phyloP scores from a whole-genome alignment of 257 asterid species.

The Euphrasia confusa region DNA sequence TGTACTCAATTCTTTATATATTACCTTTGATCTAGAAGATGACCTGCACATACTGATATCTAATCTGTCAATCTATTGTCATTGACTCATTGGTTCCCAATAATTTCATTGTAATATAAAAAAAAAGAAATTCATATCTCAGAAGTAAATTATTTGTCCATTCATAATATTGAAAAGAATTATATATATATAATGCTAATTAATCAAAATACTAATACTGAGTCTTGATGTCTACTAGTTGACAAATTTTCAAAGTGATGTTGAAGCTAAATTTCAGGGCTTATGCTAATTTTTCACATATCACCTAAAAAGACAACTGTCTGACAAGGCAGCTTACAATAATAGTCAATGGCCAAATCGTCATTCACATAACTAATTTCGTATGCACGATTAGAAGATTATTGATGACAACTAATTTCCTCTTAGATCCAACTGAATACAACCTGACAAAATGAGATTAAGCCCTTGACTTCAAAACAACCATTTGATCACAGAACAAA shows the following conservation, averaged over 20 bases:
- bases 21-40: not conserved
- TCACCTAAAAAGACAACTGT: not conserved
- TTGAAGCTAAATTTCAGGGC: too few species aligned
- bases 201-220: too few species aligned
- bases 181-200: too few species aligned
- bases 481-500: not conserved
- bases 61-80: not conserved
- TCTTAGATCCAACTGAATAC: not conserved
- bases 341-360: not conserved
- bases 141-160: too few species aligned
- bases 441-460: not conserved
- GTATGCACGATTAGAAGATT: not conserved
- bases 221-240: too few species aligned
- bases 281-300: not conserved
- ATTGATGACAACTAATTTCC: not conserved
- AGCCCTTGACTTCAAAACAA: slow-evolving; percentile 15
- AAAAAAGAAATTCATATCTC: too few species aligned
- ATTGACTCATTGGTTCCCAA: too few species aligned
- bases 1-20: not conserved
- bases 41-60: not conserved
- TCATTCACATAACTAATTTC: not conserved
- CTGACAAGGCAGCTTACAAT: not conserved
- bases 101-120: too few species aligned
- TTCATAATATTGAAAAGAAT: too few species aligned
- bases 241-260: too few species aligned